phyloP scores from a whole-genome alignment of 1,284 basidiomycete genomes.

The Kwoniella shivajii region DNA sequence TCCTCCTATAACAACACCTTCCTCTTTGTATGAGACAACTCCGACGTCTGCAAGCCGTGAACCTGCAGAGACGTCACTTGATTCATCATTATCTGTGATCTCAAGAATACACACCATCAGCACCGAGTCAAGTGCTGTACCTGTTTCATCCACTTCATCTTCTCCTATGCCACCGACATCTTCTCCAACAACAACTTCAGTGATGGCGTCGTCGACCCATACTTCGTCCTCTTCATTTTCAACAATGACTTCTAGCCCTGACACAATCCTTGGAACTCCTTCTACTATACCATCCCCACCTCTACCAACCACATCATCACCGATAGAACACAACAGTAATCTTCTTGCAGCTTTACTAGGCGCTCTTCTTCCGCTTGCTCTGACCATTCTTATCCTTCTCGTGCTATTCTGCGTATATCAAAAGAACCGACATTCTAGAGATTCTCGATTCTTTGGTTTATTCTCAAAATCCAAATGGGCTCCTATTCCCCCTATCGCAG shows the following conservation, averaged over 20 bases:
- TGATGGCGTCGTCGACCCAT: neutral
- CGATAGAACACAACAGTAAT: neutral
- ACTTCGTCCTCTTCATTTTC: neutral
- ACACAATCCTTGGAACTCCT: neutral
- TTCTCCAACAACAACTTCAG: neutral
- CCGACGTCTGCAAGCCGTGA: too few relatives aligned
- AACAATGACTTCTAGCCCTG: neutral
- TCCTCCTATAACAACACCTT: neutral
- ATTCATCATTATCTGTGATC: too few relatives aligned
- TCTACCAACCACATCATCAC: neutral
- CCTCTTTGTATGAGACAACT: neutral
- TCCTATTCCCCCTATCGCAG: neutral
- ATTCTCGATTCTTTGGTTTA: conserved; percentile 8
- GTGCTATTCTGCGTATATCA: conserved; percentile 9
- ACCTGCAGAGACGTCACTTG: too few relatives aligned
- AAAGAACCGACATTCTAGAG: conserved; percentile 1
- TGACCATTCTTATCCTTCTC: conserved; percentile 10
- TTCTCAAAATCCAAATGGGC: conserved; percentile 7
- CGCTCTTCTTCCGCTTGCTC: conserved; percentile 10
- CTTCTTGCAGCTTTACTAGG: conserved; percentile 14
- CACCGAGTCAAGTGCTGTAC: neutral
- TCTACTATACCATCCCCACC: neutral
- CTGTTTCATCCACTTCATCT: neutral
- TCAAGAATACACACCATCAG: too few relatives aligned
- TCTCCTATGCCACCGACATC: neutral